phyloP scores from a whole-genome alignment of 2,329 filamentous ascomycete species.

The Didymella exigua region DNA sequence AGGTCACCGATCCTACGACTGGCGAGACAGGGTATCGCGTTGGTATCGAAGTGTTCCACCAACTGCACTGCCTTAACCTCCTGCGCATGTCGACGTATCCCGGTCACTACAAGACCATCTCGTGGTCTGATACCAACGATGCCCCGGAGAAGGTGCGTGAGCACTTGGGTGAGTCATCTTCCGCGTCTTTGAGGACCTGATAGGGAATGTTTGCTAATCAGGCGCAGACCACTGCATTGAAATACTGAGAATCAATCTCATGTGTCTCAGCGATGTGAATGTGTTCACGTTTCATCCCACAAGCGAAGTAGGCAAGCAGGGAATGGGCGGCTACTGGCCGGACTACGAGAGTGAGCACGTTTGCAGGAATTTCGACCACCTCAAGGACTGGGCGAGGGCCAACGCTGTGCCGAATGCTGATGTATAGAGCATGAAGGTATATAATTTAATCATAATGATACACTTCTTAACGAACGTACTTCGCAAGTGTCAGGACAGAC shows the following conservation, averaged over 20 bases:
- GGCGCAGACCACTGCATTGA: conserved; percentile 44
- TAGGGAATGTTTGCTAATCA: neutral
- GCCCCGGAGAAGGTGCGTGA: conserved; percentile 36
- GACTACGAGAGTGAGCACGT: conserved; percentile 43
- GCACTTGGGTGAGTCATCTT: conserved; percentile 29
- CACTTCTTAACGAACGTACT: too few relatives aligned
- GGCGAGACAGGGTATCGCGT: conserved; percentile 65
- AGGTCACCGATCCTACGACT: conserved; percentile 61
- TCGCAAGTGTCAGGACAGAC: too few relatives aligned
- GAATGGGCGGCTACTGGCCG: conserved; percentile 31
- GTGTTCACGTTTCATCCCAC: conserved; percentile 42
- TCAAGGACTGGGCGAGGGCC: conserved; percentile 41
- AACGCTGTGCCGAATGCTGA: conserved; percentile 41
- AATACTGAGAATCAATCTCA: conserved; percentile 45
- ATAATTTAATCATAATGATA: neutral
- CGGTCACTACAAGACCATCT: conserved; percentile 39
- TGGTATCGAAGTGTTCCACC: conserved; percentile 64
- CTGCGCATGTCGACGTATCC: conserved; percentile 44
- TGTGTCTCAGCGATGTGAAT: conserved; percentile 44
- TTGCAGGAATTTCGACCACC: conserved; percentile 43
- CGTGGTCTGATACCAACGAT: conserved; percentile 36
- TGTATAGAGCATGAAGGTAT: conserved; percentile 15
- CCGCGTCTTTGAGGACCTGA: neutral
- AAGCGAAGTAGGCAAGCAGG: conserved; percentile 23
- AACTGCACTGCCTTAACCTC: conserved; percentile 47